Percentiles rank a stretch among this genome's conserved stretches.
Evolutionary conservation across 2,329 filamentous ascomycete genomes (phyloP).

Genomic region (Penicillium sp.): DNA sequence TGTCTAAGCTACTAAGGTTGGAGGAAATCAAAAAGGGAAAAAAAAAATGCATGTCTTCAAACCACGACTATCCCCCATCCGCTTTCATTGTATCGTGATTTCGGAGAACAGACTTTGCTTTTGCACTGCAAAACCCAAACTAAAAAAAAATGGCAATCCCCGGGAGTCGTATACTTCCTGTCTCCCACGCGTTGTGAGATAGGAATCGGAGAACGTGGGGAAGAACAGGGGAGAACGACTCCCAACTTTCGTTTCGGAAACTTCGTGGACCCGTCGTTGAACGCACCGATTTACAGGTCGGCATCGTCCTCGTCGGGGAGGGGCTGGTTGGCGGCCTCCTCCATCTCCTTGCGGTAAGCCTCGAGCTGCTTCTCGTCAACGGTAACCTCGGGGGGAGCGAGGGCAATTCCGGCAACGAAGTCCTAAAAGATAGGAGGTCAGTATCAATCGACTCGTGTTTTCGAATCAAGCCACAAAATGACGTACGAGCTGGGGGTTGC

Average conservation of each 20-base stretch:
- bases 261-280: constrained; percentile 12
- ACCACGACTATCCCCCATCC: constrained; percentile 27
- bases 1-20: constrained; percentile 29
- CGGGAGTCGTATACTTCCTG: constrained; percentile 6
- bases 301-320: constrained; percentile 94
- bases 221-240: constrained; percentile 4
- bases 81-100: constrained; percentile 38
- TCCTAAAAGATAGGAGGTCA: constrained; percentile 57
- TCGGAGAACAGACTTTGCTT: constrained; percentile 26
- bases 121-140: constrained; percentile 17
- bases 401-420: constrained; percentile 91
- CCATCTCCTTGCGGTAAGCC: constrained; percentile 87
- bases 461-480: not conserved
- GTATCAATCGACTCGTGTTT: constrained; percentile 14
- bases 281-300: constrained; percentile 42
- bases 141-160: constrained; percentile 9
- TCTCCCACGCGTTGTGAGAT: not conserved
- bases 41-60: constrained; percentile 30
- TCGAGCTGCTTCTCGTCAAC: constrained; percentile 81
- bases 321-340: constrained; percentile 72
- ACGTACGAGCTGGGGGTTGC: constrained; percentile 80
- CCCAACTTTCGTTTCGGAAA: constrained; percentile 12
- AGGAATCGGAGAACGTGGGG: constrained; percentile 3
- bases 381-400: constrained; percentile 87
- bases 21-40: constrained; percentile 24